Percentiles rank a stretch among this genome's conserved stretches.
Conservation (phyloP, 805 yeast genomes). For the Soucietia sequanensis region DNA sequence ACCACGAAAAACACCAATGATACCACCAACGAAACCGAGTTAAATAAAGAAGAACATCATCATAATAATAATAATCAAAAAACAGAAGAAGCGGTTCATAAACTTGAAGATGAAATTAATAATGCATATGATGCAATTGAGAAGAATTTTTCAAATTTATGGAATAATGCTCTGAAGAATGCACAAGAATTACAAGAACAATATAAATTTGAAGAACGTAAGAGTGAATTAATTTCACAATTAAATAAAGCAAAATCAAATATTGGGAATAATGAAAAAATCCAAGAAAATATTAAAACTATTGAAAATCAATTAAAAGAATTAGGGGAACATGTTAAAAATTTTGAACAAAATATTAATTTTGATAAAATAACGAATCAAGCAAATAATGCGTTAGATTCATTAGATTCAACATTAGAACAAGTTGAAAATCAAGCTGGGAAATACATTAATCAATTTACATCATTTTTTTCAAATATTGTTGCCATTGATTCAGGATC, state of each 20-base stretch:
- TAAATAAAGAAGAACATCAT: constrained; percentile 1
- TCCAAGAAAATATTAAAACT: constrained; percentile 19
- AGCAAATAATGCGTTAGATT: constrained; percentile 62
- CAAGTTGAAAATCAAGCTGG: constrained; percentile 70
- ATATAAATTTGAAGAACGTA: constrained; percentile 26
- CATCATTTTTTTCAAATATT: constrained; percentile 51
- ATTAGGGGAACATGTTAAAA: constrained; percentile 7
- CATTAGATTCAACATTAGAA: constrained; percentile 69
- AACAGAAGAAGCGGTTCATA: constrained; percentile 53
- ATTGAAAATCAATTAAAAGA: constrained; percentile 29
- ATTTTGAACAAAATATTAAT: constrained; percentile 15
- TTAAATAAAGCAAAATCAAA: constrained; percentile 25
- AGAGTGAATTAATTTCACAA: constrained; percentile 25
- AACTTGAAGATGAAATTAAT: constrained; percentile 55
- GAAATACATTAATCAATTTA: constrained; percentile 53
- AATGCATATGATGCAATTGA: constrained; percentile 48
- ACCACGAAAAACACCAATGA: constrained; percentile 10
- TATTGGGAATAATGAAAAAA: constrained; percentile 18
- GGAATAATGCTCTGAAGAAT: constrained; percentile 32
- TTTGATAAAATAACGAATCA: constrained; percentile 22
- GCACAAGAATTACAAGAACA: constrained; percentile 30
- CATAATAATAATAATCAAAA: constrained; percentile 39
- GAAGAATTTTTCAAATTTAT: constrained; percentile 27
- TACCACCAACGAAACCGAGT: neutral
- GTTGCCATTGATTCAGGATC: constrained; percentile 23